These are phyloP conservation scores for Thecaphora thlaspeos DNA, from an alignment of 1,284 basidiomycete genomes.

Conservation along the genomic window DNA sequence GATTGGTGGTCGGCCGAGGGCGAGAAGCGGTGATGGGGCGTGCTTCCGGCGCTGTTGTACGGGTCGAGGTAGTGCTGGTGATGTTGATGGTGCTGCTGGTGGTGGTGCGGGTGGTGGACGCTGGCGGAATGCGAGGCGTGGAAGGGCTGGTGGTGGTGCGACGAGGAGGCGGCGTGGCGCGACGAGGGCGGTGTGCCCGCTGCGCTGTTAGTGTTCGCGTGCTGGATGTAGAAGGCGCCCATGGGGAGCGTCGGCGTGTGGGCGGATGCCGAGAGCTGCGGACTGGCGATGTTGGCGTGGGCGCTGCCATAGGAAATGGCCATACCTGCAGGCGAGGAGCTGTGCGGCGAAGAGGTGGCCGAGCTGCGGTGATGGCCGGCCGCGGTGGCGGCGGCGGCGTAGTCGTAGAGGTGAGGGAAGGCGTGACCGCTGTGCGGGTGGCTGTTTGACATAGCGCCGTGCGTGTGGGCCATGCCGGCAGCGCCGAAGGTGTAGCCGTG, in stretches of 20 bases:
- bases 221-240: constrained; percentile 33
- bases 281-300: constrained; percentile 6
- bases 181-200: not conserved
- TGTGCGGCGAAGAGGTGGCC: constrained; percentile 19
- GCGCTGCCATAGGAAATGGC: constrained; percentile 21
- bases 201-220: not conserved
- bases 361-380: too few species aligned
- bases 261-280: constrained; percentile 10
- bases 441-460: too few species aligned
- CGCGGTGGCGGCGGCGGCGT: too few species aligned
- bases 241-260: constrained; percentile 15
- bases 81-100: constrained; percentile 14
- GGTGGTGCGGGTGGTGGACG: too few species aligned
- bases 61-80: constrained; percentile 21
- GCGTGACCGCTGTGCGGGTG: too few species aligned
- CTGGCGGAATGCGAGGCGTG: constrained; percentile 1
- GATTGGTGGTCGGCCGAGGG: constrained; percentile 32
- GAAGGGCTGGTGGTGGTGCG: constrained; percentile 20
- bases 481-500: not conserved
- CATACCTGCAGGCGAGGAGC: constrained; percentile 28
- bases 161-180: not conserved
- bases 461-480: not conserved
- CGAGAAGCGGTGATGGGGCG: constrained; percentile 32
- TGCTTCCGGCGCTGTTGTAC: constrained; percentile 23
- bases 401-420: constrained; percentile 36